Evolutionary conservation across 352 stramenopile species (phyloP), one percentile per base, ranked within the genome.

Genomic region (Phytophthora idaei): DNA sequence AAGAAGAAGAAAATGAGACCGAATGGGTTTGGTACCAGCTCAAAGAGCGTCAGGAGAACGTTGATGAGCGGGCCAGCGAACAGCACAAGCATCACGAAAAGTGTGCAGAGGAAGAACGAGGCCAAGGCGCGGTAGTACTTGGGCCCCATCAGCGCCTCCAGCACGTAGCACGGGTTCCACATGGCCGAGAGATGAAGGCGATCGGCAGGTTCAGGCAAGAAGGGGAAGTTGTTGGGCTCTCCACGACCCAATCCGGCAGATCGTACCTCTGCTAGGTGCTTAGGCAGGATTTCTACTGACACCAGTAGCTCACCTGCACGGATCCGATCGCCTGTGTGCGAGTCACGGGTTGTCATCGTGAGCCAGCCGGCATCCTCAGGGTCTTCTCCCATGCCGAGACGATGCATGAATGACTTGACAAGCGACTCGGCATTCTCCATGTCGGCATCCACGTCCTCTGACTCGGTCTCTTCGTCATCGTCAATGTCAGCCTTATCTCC

Each of bases 91-190:
- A 78, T 64, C 29, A 91, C 45, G 39, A 90, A 75, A 6, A 87
- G 31, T 12, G 74, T 72, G 64, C 80, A 92, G 1, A 90, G 50
- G 37, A 92, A 61, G 49, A 85, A 86, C 0, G 80, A 92, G 10
- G 83, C 78, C 36, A 93, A 93, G 21, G 76, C 73, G 51, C 74
- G 75, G 55, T 90, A 92, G 69, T 85, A 87, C 69, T 88, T 89
- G 14, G 85, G 81, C 0, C 87, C 87, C 71, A 95, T 83, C 49
- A 93, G 53, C 11, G 83, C 83, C 57, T 95, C 78, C 28, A 95
- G 60, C 54, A 95, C 85, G 61, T 90, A 85, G 41, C 90, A 76
- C 29, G 87, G 87, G 62, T 95, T 95, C 81, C 85, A 93, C 81
- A 95, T 90, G 5, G 83, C 83, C 17, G 78, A 89, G 10, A 95